Evolutionary conservation across 2,329 filamentous ascomycete genomes (phyloP).

Genomic region (Zasmidium cellare): DNA sequence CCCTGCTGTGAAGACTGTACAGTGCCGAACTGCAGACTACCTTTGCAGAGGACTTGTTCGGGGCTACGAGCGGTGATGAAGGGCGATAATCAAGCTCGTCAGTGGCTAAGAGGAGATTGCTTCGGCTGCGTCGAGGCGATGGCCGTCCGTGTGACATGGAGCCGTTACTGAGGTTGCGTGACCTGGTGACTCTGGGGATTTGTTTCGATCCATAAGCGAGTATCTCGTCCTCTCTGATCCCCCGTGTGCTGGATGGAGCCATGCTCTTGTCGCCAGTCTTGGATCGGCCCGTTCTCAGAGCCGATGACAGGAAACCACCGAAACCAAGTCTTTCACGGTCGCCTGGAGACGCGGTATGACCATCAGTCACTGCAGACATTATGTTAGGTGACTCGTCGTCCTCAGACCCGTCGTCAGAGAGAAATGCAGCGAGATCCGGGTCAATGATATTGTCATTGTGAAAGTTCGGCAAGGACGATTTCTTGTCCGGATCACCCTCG

Average conservation of each 20-base stretch:
- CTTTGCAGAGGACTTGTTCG: constrained; percentile 29
- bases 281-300: constrained; percentile 74
- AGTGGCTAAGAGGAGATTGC: constrained; percentile 53
- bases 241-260: constrained; percentile 66
- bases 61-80: constrained; percentile 17
- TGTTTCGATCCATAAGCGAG: constrained; percentile 66
- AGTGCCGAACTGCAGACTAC: constrained; percentile 77
- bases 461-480: constrained; percentile 77
- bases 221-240: constrained; percentile 61
- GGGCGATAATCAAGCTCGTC: constrained; percentile 25
- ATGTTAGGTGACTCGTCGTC: constrained; percentile 90
- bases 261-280: constrained; percentile 70
- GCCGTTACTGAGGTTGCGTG: constrained; percentile 80
- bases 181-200: constrained; percentile 63
- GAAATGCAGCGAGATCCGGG: constrained; percentile 88
- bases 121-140: constrained; percentile 67
- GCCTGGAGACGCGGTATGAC: constrained; percentile 45
- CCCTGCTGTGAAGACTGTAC: constrained; percentile 68
- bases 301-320: constrained; percentile 65
- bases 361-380: constrained; percentile 69
- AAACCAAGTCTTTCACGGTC: constrained; percentile 76
- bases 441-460: constrained; percentile 99
- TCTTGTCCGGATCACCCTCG: constrained; percentile 67
- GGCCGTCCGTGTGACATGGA: constrained; percentile 70
- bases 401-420: constrained; percentile 87